Conservation (phyloP, 2,329 filamentous ascomycete species). For the Endothia cerciana region DNA sequence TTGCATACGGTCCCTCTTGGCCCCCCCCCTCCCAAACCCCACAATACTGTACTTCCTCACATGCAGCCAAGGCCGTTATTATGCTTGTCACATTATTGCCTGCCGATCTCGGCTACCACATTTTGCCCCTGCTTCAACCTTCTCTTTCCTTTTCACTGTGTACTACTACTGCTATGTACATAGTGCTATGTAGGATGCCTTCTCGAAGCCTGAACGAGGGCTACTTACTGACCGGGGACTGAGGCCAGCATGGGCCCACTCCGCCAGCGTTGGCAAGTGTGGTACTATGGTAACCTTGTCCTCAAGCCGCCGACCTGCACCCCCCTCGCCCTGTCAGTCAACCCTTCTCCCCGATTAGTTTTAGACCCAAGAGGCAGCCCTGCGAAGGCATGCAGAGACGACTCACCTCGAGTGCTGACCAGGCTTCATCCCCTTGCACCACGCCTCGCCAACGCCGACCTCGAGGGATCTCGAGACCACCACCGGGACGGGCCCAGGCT, state of each 20-base stretch:
- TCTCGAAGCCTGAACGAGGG: background rate
- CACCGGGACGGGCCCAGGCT: background rate
- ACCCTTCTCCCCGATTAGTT: background rate
- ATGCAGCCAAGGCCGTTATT: background rate
- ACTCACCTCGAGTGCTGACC: background rate
- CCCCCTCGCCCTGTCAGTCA: background rate
- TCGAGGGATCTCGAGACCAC: background rate
- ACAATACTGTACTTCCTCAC: background rate
- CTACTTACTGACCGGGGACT: background rate
- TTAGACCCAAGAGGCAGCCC: background rate
- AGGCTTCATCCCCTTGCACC: background rate
- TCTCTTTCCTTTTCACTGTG: background rate
- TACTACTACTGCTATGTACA: background rate
- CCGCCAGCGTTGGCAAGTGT: background rate
- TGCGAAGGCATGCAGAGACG: background rate
- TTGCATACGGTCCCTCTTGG: background rate
- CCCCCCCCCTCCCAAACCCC: background rate
- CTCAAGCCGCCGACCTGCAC: background rate
- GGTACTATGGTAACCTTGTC: background rate
- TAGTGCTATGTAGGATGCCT: background rate
- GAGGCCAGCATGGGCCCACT: background rate
- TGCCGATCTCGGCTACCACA: slow-evolving; percentile 2
- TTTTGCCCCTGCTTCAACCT: background rate
- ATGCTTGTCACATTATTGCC: background rate
- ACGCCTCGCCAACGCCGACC: too few relatives aligned